Base-by-base conservation (phyloP, 768 basidiomycete genomes). In the Pulveroboletus sp. region DNA sequence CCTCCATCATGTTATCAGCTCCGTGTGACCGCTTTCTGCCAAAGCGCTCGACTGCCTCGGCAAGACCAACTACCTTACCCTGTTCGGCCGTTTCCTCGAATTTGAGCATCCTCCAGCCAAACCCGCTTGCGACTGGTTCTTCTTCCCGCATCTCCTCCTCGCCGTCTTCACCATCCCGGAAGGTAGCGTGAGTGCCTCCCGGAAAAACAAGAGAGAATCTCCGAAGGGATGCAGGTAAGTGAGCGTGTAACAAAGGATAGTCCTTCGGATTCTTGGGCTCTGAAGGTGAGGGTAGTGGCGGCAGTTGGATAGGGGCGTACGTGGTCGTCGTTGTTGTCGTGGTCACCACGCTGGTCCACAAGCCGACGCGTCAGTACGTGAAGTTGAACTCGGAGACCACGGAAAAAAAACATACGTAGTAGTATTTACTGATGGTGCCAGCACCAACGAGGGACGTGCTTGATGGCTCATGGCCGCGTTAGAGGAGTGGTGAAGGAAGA, bases 291-390 rank as follows among this genome's bases (percentile, higher is more conserved):
- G 89, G 88, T 2, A 92, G 69, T 8, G 84, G 70, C 2, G 90
- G 90, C 3, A 93, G 66, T 35, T 81, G 85, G 55, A 93, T 90
- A n/a, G 90, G 90, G 48, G 90, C 85, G 71, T 93, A 91, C 10
- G 85, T 82, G 2, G 91, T 93, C 1, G 90, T 93, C 2, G 91
- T 93, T 0, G 88, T 90, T 2, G 91, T 93, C n/a, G 87, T 92
- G 43, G 90, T 93, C 59, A 89, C 85, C 60, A 93, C 88, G 47
- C 90, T 93, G 63, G 33, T 57, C 37, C 55, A 51, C 38, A 35
- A 52, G 56, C 43, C 49, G 52, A 57, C 59, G 54, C 64, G 64
- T 61, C 50, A 65, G 52, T 49, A 48, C 35, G 39, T 37, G 52
- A 40, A 50, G 21, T 24, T 12, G 24, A 10, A 46, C 26, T n/a